Conservation (phyloP, 2,329 filamentous ascomycete species). For the Fusarium stilboides region DNA sequence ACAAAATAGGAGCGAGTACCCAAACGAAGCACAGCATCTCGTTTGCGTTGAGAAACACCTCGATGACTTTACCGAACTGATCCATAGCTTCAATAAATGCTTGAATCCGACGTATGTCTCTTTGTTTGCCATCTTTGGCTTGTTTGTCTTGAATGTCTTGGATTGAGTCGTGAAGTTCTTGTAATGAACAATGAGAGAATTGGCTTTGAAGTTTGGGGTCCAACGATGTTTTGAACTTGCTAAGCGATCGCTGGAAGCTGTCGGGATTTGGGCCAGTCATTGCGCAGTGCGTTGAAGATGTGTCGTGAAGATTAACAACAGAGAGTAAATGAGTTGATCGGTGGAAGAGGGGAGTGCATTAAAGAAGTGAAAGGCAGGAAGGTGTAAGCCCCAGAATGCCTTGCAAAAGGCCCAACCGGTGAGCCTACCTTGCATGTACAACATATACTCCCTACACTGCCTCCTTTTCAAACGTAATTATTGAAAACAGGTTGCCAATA, state of each 20-base stretch:
- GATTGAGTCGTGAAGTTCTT: constrained; percentile 6
- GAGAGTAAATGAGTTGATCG: not conserved
- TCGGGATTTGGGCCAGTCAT: constrained; percentile 9
- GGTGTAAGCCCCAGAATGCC: too few species aligned
- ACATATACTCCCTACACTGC: too few species aligned
- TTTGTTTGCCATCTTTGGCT: not conserved
- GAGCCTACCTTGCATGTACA: too few species aligned
- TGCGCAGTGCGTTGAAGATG: not conserved
- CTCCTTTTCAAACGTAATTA: too few species aligned
- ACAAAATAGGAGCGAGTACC: not conserved
- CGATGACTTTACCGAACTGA: constrained; percentile 8
- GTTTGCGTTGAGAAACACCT: constrained; percentile 15
- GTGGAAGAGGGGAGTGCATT: not conserved
- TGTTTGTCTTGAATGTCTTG: constrained; percentile 4
- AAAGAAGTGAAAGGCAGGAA: not conserved
- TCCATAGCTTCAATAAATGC: constrained; percentile 26
- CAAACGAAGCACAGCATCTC: constrained; percentile 22
- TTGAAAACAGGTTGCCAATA: too few species aligned
- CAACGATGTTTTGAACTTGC: constrained; percentile 8
- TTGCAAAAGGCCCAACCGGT: too few species aligned
- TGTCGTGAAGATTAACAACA: not conserved
- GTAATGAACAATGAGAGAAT: constrained; percentile 8
- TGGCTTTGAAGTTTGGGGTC: not conserved
- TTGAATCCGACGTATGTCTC: constrained; percentile 4
- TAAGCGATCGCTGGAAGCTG: constrained; percentile 13